Conservation (phyloP, 2,329 filamentous ascomycete species). For the Coniochaeta sp. region DNA sequence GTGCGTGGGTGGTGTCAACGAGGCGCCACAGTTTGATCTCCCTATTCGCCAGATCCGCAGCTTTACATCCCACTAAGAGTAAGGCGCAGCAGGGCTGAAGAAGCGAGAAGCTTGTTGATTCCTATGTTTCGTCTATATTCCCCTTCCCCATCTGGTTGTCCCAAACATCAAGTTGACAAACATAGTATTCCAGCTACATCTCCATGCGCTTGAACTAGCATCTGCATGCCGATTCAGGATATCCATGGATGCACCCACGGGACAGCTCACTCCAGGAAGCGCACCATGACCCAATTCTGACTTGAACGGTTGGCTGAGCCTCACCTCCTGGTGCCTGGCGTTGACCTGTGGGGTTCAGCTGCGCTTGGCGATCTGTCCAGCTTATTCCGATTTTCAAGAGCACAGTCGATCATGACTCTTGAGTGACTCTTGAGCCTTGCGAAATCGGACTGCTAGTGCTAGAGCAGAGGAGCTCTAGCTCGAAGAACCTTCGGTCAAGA, state of each 20-base stretch:
- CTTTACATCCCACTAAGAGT: constrained; percentile 7
- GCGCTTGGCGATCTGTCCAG: background rate
- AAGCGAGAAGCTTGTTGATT: background rate
- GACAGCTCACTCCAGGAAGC: background rate
- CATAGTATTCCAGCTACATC: background rate
- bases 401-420: background rate
- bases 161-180: background rate
- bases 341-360: background rate
- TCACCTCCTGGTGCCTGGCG: background rate
- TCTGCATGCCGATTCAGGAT: background rate
- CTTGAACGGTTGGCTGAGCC: background rate
- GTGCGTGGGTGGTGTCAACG: background rate
- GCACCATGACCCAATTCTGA: background rate
- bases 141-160: background rate
- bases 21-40: background rate
- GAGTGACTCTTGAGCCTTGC: too few species aligned
- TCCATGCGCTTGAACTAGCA: background rate
- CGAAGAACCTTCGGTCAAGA: background rate
- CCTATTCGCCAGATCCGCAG: background rate
- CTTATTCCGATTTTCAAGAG: background rate
- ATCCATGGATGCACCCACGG: background rate
- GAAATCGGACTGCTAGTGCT: background rate
- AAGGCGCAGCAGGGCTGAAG: constrained; percentile 17
- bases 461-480: too few species aligned
- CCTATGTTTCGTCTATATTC: background rate